Base-by-base conservation (phyloP, 2,329 filamentous ascomycete genomes). In the Aureobasidium vineae region DNA sequence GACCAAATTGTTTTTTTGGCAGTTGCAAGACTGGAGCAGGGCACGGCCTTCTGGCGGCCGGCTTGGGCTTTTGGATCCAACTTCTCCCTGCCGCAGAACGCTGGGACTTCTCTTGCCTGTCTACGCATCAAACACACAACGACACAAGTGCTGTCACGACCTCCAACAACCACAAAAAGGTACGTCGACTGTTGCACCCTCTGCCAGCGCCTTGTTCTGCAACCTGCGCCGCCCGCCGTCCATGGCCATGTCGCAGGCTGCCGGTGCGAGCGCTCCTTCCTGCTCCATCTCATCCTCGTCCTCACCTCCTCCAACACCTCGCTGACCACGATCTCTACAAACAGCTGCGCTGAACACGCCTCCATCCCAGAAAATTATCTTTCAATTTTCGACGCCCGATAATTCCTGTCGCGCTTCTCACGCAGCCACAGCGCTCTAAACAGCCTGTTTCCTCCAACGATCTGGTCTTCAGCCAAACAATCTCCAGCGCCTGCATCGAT, bases 51-150 rank as follows among this genome's bases (percentile, higher is more conserved):
- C 53, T 41, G 53, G 53, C 53, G 36, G 36, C 36, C n/a, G 38
- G 54, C 54, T 59, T 43, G 54, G 54, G 40, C 38, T 31, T 31
- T 31, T 59, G 40, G 38, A 31, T 31, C n/a, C 26, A 43, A 43
- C 59, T 63, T 50, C 59, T 63, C 33, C 59, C 47, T 59, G 54
- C 54, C 53, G 49, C 52, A 52, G 38, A 43, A 43, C 38, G 54
- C 54, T 45, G 54, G 23, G 54, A 59, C 54, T 59, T 59, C 54
- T 43, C 23, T 43, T 31, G 40, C 54, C 52, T 59, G 38, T 59
- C 54, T 33, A 59, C 59, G 19, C 59, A 49, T 47, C 59, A 63
- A 63, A 63, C 59, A 63, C 59, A 52, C 59, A 31, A 31, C 21
- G 21, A 47, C 57, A n/a, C 43, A 26, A 56, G 36, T 41, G 53